Conservation (phyloP, 139 green algal genomes). For the Chlorella sp. region DNA sequence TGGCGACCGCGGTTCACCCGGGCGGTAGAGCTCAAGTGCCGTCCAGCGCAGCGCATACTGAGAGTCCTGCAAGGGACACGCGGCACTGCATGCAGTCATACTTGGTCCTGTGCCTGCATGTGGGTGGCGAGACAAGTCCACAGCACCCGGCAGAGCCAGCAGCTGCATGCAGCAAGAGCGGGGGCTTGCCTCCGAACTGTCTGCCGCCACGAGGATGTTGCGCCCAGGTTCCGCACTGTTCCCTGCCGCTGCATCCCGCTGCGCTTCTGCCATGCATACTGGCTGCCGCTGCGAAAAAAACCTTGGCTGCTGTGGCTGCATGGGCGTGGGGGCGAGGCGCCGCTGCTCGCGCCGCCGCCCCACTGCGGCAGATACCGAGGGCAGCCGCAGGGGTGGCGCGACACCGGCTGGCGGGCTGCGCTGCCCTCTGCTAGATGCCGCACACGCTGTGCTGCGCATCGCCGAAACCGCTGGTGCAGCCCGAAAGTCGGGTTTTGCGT, state of each 20-base stretch:
- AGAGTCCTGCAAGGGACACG: conserved; percentile 9
- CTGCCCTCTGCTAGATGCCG: too few species aligned
- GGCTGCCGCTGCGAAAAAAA: not conserved
- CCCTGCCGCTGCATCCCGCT: not conserved
- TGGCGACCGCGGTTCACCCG: not conserved
- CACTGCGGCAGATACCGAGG: not conserved
- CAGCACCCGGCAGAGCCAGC: too few species aligned
- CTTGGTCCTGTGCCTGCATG: too few species aligned
- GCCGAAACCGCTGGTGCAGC: too few species aligned
- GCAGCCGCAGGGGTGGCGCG: not conserved
- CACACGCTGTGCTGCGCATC: too few species aligned
- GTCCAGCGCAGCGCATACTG: conserved; percentile 27
- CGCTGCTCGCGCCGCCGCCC: not conserved
- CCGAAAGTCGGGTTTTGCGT: too few species aligned
- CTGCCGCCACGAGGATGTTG: conserved; percentile 28
- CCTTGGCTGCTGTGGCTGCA: not conserved
- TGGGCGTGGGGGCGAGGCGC: not conserved
- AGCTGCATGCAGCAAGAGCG: too few species aligned
- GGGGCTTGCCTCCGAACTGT: conserved; percentile 5
- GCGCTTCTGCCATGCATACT: too few species aligned
- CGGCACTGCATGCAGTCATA: too few species aligned
- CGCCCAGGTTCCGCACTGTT: not conserved
- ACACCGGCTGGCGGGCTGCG: too few species aligned
- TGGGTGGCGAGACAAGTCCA: too few species aligned
- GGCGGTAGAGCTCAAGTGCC: conserved; percentile 12